A percentile compares a stretch with the other conserved stretches of the same genome.
Conservation (phyloP, 306 rosid species). For the Fragaria iinumae region DNA sequence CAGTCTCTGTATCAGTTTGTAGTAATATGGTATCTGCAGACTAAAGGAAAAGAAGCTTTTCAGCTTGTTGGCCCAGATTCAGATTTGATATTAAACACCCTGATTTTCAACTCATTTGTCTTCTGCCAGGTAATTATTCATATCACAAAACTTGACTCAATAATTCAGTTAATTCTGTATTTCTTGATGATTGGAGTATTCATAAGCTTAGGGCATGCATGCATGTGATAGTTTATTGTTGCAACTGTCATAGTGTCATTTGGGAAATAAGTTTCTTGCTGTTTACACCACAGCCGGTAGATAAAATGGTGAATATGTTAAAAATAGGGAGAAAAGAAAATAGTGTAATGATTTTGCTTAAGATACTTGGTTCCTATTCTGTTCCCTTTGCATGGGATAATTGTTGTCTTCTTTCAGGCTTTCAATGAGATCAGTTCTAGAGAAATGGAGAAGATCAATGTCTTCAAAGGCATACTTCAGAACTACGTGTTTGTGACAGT, state of each 20-base stretch:
- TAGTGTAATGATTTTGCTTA: background rate
- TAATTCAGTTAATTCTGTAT: background rate
- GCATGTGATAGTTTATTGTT: background rate
- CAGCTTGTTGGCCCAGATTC: constrained; percentile 66
- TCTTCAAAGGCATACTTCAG: constrained; percentile 70
- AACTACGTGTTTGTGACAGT: constrained; percentile 82
- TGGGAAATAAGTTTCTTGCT: background rate
- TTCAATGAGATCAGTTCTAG: constrained; percentile 96
- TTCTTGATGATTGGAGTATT: background rate
- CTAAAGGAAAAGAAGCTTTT: constrained; percentile 72
- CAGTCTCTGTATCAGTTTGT: constrained; percentile 85
- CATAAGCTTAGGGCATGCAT: background rate
- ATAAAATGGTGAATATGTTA: background rate
- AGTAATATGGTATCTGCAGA: constrained; percentile 85
- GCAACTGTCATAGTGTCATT: background rate
- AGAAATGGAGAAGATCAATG: constrained; percentile 96
- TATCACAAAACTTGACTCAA: constrained; percentile 17
- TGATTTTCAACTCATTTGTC: constrained; percentile 94
- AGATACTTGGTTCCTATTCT: background rate
- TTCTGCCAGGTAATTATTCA: constrained; percentile 80
- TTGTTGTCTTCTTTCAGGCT: constrained; percentile 48
- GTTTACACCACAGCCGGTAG: background rate
- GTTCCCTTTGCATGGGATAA: background rate
- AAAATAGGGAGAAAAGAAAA: background rate
- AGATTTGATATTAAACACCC: constrained; percentile 74